Evolutionary conservation across 192 early-diverging fungal species (phyloP).

Genomic region (Phycomyces nitens): DNA sequence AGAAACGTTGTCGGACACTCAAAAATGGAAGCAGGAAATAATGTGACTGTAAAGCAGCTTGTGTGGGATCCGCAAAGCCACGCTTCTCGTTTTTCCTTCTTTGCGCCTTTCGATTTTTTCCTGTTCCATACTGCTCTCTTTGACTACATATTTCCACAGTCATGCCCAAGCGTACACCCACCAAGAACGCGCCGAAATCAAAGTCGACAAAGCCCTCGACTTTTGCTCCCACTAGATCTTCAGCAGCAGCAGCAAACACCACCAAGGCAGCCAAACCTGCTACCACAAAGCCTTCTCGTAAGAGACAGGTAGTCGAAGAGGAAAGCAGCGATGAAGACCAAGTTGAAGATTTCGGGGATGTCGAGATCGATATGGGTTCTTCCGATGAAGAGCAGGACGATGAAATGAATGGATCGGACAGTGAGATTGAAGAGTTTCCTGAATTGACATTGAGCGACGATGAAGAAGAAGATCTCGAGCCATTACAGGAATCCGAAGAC

Average conservation of each 20-base stretch:
- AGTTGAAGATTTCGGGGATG: constrained; percentile 48
- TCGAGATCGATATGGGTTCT: constrained; percentile 48
- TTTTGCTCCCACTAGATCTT: no score
- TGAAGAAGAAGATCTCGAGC: constrained; percentile 33
- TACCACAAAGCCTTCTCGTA: neutral
- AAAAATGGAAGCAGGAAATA: no score
- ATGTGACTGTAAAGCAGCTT: no score
- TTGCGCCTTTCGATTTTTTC: neutral
- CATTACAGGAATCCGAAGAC: constrained; percentile 42
- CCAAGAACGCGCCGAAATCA: no score
- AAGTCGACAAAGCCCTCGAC: no score
- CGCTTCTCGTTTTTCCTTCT: neutral
- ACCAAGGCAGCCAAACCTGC: neutral
- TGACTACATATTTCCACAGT: neutral
- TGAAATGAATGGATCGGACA: constrained; percentile 46
- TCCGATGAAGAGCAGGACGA: constrained; percentile 45
- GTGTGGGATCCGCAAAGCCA: neutral
- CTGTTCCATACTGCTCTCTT: neutral
- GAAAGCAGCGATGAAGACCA: constrained; percentile 39
- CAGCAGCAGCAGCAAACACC: neutral
- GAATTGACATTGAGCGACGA: constrained; percentile 25
- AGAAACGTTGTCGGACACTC: neutral
- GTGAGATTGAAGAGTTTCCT: constrained; percentile 31
- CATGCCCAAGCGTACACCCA: no score
- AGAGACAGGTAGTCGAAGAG: constrained; percentile 4